Evolutionary conservation across 176 grass and related monocot genomes (phyloP).

Genomic region (Ampelocalamus luodianensis): DNA sequence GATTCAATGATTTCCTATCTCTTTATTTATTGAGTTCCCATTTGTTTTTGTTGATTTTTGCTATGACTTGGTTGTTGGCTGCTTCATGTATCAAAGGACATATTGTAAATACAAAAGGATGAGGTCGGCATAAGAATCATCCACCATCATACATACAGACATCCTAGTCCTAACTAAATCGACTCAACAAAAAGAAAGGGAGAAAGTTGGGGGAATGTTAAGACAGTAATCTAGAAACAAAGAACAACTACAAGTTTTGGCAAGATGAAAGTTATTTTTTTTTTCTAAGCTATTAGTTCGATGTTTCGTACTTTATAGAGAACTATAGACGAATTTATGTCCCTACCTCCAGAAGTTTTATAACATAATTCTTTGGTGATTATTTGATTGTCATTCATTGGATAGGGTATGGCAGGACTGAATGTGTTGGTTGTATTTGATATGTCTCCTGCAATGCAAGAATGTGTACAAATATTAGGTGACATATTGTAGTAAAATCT

Average conservation of each 20-base stretch:
- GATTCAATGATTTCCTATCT: not conserved
- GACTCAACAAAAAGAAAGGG: not conserved
- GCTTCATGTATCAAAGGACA: not conserved
- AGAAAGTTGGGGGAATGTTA: not conserved
- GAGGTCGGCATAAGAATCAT: not conserved
- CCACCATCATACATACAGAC: not conserved
- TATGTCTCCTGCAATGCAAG: not conserved
- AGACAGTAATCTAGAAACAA: not conserved
- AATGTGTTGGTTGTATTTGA: not conserved
- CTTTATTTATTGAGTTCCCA: not conserved
- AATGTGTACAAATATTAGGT: slow-evolving; percentile 25
- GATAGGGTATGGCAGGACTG: not conserved
- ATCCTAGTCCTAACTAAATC: not conserved
- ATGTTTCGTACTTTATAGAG: not conserved
- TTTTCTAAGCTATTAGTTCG: not conserved
- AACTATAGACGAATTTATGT: not conserved
- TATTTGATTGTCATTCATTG: not conserved
- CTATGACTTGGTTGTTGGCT: not conserved
- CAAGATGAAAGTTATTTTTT: not conserved
- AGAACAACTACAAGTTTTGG: not conserved
- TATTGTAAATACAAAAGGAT: not conserved
- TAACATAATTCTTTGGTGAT: not conserved
- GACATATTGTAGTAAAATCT: not conserved
- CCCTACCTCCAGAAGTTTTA: not conserved
- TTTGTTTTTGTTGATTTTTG: not conserved